Evolutionary conservation across 2,329 filamentous ascomycete genomes (phyloP), one percentile per base, ranked within the genome.

Genomic region (Penicillium sp.): DNA sequence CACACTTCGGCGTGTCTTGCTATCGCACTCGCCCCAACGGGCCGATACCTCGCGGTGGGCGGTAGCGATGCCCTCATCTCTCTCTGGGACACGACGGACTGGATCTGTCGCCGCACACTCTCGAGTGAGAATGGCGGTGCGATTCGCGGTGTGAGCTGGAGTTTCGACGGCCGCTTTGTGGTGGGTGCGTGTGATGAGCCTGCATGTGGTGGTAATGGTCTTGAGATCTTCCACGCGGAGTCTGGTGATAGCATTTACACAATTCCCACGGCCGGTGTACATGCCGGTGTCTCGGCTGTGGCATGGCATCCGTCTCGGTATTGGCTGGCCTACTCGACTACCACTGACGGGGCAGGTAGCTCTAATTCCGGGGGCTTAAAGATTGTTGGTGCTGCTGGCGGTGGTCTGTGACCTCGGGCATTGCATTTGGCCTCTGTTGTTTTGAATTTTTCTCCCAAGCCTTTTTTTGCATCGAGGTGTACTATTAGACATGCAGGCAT

Each of bases 221-320:
- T 80, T 38, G 77, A 80, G 56, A 77, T 80, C 40, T 79, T 78
- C 63, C 78, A 80, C 58, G 77, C 77, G 8, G 78, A 80, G 59
- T 77, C 75, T 0, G 78, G 78, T 2, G 78, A 80, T 53, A 76
- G 72, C 34, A 75, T 80, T 4, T 73, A 77, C 53, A 79, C 75
- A 9, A 70, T 80, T 27, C 67, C 75, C 6, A 75, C 72, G 4
- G 67, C 72, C 2, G 68, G 72, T 3, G 55, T 54, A 40, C 72
- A 72, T 54, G 66, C 69, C 27, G 72, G 73, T 18, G 72, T 79
- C 18, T 77, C 75, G 3, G 77, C 75, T 44, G 77, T 80, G 24
- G 77, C 75, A 31, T 80, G 78, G 78, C 78, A 80, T 69, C 78
- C 78, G 3, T 76, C 71, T 47, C 67, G 76, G 31, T 80, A 80